phyloP scores from a whole-genome alignment of 768 basidiomycete species.

The Russula sp. region DNA sequence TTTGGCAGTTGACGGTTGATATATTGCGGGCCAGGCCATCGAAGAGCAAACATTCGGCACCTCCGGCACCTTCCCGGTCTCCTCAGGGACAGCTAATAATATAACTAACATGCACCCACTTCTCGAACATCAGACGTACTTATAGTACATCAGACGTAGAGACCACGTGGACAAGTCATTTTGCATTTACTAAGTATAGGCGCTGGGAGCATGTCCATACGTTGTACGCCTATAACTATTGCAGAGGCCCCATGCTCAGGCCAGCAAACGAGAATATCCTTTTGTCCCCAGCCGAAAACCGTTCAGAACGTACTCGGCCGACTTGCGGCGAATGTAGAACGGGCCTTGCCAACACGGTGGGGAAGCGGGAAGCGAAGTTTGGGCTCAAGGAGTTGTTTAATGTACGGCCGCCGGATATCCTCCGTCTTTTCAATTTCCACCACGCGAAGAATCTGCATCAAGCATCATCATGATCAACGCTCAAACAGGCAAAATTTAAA shows the following conservation, averaged over 20 bases:
- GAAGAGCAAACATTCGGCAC: not conserved
- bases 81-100: too few species aligned
- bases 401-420: conserved; percentile 94
- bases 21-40: not conserved
- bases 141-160: not conserved
- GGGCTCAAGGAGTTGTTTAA: conserved; percentile 91
- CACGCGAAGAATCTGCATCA: conserved; percentile 87
- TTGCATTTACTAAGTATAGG: not conserved
- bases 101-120: not conserved
- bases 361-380: conserved; percentile 97
- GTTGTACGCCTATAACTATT: conserved; percentile 4
- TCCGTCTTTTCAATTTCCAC: conserved; percentile 91
- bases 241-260: not conserved
- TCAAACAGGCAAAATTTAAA: not conserved
- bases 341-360: conserved; percentile 76
- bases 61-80: not conserved
- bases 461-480: conserved; percentile 16
- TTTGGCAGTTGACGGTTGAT: not conserved
- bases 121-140: not conserved
- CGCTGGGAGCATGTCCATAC: conserved; percentile 6
- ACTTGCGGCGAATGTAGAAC: conserved; percentile 75
- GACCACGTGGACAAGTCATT: not conserved
- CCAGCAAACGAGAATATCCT: not conserved
- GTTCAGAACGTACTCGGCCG: conserved; percentile 71
- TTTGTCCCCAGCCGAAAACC: conserved; percentile 6